phyloP scores from a whole-genome alignment of 805 yeast genomes.

The Metschnikowia borealis region DNA sequence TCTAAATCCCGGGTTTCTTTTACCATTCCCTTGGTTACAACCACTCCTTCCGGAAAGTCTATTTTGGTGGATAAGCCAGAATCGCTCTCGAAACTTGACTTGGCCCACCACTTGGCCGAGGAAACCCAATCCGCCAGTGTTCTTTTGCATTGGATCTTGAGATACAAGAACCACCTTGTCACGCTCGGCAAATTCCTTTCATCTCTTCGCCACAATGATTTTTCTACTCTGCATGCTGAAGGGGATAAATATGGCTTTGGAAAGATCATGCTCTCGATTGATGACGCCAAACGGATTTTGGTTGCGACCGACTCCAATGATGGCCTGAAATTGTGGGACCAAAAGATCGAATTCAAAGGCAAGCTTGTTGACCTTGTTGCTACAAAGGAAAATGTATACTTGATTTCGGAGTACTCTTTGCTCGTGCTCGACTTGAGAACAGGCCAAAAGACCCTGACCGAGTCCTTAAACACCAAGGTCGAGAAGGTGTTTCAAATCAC shows the following conservation, averaged over 20 bases:
- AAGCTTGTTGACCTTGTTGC: constrained; percentile 5
- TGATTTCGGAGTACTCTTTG: constrained; percentile 10
- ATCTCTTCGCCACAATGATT: not conserved
- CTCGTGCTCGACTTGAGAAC: constrained; percentile 12
- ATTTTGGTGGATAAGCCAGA: constrained; percentile 32
- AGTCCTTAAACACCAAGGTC: not conserved
- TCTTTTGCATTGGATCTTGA: constrained; percentile 24
- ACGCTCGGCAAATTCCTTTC: constrained; percentile 28
- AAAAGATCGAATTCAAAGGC: not conserved
- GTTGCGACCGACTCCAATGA: constrained; percentile 13
- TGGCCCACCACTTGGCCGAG: constrained; percentile 31
- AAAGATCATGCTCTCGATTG: constrained; percentile 29
- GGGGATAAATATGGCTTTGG: constrained; percentile 30
- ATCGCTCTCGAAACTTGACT: constrained; percentile 23
- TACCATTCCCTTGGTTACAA: not conserved
- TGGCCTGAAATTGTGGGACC: constrained; percentile 11
- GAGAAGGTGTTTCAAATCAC: constrained; percentile 6
- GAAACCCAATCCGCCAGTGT: constrained; percentile 23
- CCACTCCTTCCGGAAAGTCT: constrained; percentile 12
- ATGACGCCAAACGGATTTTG: constrained; percentile 12
- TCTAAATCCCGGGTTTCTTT: not conserved
- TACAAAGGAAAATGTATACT: constrained; percentile 8
- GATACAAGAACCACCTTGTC: constrained; percentile 31
- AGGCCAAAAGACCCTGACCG: constrained; percentile 7
- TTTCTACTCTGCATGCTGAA: constrained; percentile 1